These are phyloP conservation scores for Hypomontagnella monticulosa DNA, from an alignment of 495 filamentous ascomycete genomes.

Conservation along the genomic window DNA sequence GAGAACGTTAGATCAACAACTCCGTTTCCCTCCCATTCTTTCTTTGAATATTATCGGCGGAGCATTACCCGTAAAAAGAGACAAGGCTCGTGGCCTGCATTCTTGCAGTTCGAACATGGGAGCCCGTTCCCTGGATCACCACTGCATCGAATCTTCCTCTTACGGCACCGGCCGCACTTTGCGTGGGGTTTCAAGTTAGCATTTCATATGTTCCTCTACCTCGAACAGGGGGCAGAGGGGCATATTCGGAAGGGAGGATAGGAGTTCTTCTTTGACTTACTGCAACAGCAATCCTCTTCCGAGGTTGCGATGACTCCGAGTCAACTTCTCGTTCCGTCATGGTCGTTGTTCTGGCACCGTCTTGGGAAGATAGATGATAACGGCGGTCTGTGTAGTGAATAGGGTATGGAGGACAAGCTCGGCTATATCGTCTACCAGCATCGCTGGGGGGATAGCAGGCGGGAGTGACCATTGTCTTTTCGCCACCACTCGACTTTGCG, in stretches of 20 bases:
- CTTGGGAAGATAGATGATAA: constrained; percentile 48
- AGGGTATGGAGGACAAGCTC: constrained; percentile 49
- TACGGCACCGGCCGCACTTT: constrained; percentile 90
- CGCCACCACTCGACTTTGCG: constrained; percentile 35
- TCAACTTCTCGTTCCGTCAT: constrained; percentile 57
- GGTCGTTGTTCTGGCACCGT: constrained; percentile 40
- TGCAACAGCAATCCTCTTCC: constrained; percentile 73
- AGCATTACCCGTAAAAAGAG: constrained; percentile 79
- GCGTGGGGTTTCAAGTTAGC: constrained; percentile 32
- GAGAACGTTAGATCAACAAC: constrained; percentile 28
- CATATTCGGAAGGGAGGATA: neutral
- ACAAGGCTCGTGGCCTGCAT: constrained; percentile 73
- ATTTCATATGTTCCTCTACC: constrained; percentile 4
- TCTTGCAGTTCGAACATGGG: constrained; percentile 85
- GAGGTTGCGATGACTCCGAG: constrained; percentile 53
- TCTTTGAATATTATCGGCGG: constrained; percentile 19
- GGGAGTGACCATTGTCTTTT: constrained; percentile 57
- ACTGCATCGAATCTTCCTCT: constrained; percentile 95
- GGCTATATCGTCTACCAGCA: constrained; percentile 54
- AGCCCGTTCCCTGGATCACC: constrained; percentile 79
- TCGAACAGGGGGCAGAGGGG: neutral
- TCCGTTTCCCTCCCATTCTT: constrained; percentile 11
- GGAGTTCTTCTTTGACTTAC: constrained; percentile 57
- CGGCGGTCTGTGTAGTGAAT: constrained; percentile 50
- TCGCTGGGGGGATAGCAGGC: constrained; percentile 48